Base-by-base conservation (phyloP, 345 rosid species). In the Salix koriyanagi region DNA sequence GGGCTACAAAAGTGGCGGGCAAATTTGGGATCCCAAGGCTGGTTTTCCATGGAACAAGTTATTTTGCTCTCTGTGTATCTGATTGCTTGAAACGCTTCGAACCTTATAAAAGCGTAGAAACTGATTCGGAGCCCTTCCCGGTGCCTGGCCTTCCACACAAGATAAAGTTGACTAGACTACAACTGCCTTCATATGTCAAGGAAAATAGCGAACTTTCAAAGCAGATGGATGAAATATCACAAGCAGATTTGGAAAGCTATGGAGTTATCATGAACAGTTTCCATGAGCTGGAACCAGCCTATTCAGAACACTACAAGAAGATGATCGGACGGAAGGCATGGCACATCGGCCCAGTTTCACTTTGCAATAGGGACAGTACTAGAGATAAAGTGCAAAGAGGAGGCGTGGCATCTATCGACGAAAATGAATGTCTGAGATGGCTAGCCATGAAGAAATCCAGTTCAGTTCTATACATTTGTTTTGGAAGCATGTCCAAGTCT, bases 141-240 rank as follows among this genome's bases (percentile, higher is more conserved):
- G 73, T 91, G n/a, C 85, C 93, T 66, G 72, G 77, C 6, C 84
- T 89, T 61, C 91, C 93, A 0, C 89, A 86, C 30, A 82, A 85
- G 2, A 82, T 89, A 65, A 76, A 67, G 60, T 30, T 84, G 10
- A 91, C 89, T 2, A 83, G 77, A 46, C 82, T 77, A 15, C 83
- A 87, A 41, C n/a, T 91, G 8, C 80, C 87, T 0, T 56, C 69
- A 7, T 16, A 13, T 61, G 0, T 42, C 10, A 75, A 32, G 1
- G 71, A 69, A 11, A 52, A 74, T 0, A 67, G 25, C 2, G 87
- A 75, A n/a, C 36, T 62, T 10, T 75, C 48, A 44, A 54, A 48
- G 34, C 8, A 16, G 12, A 54, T 39, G 16, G 15, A 46, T 44
- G 26, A 30, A 56, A 42, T 61, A 19, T 30, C 39, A 10, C n/a